These are phyloP conservation scores for Lodderomyces parapsilosis DNA, from an alignment of 1,139 yeast genomes.

Conservation along the genomic window DNA sequence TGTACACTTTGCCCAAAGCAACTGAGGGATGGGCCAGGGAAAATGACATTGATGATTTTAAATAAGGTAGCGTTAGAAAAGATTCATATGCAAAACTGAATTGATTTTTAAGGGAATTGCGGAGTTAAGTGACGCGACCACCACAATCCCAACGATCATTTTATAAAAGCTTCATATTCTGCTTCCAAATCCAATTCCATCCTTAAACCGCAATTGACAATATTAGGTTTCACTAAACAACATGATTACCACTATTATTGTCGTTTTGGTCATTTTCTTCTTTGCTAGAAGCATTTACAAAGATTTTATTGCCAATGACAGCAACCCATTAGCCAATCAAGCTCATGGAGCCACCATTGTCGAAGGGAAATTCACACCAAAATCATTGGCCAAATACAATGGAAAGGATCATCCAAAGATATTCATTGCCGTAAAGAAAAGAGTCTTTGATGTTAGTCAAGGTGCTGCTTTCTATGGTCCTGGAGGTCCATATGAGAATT, in stretches of 20 bases:
- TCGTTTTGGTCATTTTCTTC: constrained; percentile 23
- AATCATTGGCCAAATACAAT: constrained; percentile 68
- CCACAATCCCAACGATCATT: not conserved
- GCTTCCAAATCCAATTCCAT: too few relatives aligned
- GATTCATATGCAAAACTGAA: not conserved
- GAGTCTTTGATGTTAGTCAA: constrained; percentile 78
- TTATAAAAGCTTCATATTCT: not conserved
- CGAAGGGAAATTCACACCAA: constrained; percentile 80
- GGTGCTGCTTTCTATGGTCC: constrained; percentile 94
- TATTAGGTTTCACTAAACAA: too few relatives aligned
- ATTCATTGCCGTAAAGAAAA: constrained; percentile 79
- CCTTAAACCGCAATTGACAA: too few relatives aligned
- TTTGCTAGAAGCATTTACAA: constrained; percentile 23
- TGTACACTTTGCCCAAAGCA: too few relatives aligned
- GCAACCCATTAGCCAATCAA: constrained; percentile 16
- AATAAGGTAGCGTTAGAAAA: not conserved
- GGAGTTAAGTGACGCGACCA: not conserved
- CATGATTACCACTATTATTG: constrained; percentile 27
- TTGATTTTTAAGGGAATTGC: not conserved
- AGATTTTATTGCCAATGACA: constrained; percentile 18
- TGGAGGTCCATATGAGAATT: constrained; percentile 91
- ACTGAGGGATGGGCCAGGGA: too few relatives aligned
- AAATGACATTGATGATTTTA: too few relatives aligned
- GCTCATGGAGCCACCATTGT: constrained; percentile 55
- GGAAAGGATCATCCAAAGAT: constrained; percentile 79